Conservation (phyloP, 345 rosid species). For the Geranium rotundifolium region DNA sequence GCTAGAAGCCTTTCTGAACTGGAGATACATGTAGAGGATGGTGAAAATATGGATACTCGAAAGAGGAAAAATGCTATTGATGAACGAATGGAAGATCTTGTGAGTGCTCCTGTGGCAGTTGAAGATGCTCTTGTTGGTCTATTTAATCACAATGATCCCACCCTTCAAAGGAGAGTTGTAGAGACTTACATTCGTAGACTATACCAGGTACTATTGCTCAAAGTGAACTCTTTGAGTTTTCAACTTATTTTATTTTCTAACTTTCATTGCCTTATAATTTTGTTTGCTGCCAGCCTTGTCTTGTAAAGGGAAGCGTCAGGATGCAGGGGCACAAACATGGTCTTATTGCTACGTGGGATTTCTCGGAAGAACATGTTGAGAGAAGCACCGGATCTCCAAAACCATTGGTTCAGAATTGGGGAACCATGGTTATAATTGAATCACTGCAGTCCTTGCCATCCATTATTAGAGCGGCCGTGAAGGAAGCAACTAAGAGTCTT, state of each 20-base stretch:
- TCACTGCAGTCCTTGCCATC: conserved; percentile 78
- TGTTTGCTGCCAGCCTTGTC: conserved; percentile 62
- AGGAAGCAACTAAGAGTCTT: conserved; percentile 57
- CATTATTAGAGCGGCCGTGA: conserved; percentile 57
- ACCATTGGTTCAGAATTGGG: conserved; percentile 69
- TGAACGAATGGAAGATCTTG: conserved; percentile 97
- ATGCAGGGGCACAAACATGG: conserved; percentile 99
- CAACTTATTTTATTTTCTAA: conserved; percentile 7
- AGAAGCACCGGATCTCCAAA: conserved; percentile 51
- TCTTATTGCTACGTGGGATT: conserved; percentile 98
- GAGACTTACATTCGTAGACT: conserved; percentile 91
- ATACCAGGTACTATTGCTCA: conserved; percentile 54
- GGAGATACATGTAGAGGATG: conserved; percentile 99
- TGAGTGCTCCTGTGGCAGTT: conserved; percentile 88
- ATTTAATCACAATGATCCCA: conserved; percentile 98
- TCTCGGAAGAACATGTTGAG: conserved; percentile 79
- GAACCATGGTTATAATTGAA: conserved; percentile 93
- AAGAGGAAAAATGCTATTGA: conserved; percentile 92
- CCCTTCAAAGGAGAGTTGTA: conserved; percentile 95
- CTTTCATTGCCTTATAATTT: conserved; percentile 1
- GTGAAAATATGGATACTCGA: conserved; percentile 97
- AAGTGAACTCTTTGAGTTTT: background rate
- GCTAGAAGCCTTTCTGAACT: conserved; percentile 97
- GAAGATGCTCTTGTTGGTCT: conserved; percentile 98
- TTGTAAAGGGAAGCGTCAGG: conserved; percentile 86